phyloP scores from a whole-genome alignment of 805 yeast species.

The Candida golubevii region DNA sequence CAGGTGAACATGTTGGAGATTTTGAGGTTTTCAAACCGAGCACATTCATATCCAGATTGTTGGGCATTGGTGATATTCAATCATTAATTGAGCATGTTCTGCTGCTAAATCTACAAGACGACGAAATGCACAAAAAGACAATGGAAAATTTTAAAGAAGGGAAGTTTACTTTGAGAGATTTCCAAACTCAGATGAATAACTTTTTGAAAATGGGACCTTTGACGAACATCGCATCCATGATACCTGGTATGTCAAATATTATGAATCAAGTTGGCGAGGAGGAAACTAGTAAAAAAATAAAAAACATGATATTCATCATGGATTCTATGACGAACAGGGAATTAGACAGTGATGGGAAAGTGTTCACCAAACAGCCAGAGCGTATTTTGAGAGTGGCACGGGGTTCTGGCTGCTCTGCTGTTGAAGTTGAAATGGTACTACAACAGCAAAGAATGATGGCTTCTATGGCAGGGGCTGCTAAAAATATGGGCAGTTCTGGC shows the following conservation, averaged over 20 bases:
- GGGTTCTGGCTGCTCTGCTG: slow-evolving; percentile 89
- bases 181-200: slow-evolving; percentile 92
- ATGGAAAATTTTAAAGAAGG: slow-evolving; percentile 94
- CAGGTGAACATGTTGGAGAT: slow-evolving; percentile 95
- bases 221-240: slow-evolving; percentile 90
- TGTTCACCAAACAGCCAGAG: slow-evolving; percentile 75
- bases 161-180: slow-evolving; percentile 84
- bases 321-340: slow-evolving; percentile 95
- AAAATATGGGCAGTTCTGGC: slow-evolving; percentile 47
- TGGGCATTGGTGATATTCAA: slow-evolving; percentile 95
- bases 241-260: slow-evolving; percentile 84
- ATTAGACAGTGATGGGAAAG: slow-evolving; percentile 81
- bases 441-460: slow-evolving; percentile 94
- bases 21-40: slow-evolving; percentile 87
- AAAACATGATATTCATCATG: slow-evolving; percentile 84
- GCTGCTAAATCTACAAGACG: slow-evolving; percentile 63
- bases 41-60: slow-evolving; percentile 81
- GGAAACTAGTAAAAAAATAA: slow-evolving; percentile 79
- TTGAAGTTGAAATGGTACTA: slow-evolving; percentile 89
- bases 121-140: slow-evolving; percentile 77
- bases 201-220: slow-evolving; percentile 96
- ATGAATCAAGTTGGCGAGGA: slow-evolving; percentile 88
- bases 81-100: slow-evolving; percentile 92
- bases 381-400: slow-evolving; percentile 87
- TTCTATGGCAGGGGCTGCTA: slow-evolving; percentile 75